A percentile compares a stretch with the other conserved stretches of the same genome.
Evolutionary conservation across 225 moss, liverwort and hornwort genomes (phyloP).

Genomic region (Anthoceros angustus): DNA sequence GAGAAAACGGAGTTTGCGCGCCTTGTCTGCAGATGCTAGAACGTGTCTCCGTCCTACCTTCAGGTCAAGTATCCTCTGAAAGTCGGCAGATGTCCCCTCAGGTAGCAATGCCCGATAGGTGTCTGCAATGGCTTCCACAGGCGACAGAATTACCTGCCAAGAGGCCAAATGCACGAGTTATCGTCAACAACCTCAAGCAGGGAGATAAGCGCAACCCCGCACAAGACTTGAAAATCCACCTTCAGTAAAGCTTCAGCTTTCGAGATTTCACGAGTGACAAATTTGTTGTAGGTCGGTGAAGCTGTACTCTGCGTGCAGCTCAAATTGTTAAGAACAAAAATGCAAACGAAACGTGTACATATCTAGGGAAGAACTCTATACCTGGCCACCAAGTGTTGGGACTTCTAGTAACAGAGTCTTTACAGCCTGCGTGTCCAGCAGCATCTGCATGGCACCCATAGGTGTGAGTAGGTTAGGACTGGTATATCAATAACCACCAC

Average conservation of each 20-base stretch:
- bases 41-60: conserved; percentile 33
- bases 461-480: neutral
- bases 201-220: neutral
- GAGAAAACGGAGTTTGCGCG: neutral
- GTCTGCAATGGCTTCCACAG: conserved; percentile 98
- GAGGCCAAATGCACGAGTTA: neutral
- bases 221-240: conserved; percentile 23
- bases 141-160: conserved; percentile 74
- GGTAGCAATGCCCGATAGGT: conserved; percentile 93
- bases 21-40: neutral
- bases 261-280: conserved; percentile 89
- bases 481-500: neutral
- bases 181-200: neutral
- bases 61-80: conserved; percentile 85
- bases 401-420: conserved; percentile 90
- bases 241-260: conserved; percentile 98
- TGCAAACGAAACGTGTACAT: neutral
- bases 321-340: neutral
- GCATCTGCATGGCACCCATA: conserved; percentile 47
- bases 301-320: conserved; percentile 40
- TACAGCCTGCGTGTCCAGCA: conserved; percentile 93
- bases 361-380: conserved; percentile 2
- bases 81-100: conserved; percentile 83
- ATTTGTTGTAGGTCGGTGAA: conserved; percentile 83
- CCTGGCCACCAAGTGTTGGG: conserved; percentile 94